A percentile compares a stretch with the other conserved stretches of the same genome.
Evolutionary conservation across 2,329 filamentous ascomycete species (phyloP).

Genomic region (Amylocarpus encephaloides): DNA sequence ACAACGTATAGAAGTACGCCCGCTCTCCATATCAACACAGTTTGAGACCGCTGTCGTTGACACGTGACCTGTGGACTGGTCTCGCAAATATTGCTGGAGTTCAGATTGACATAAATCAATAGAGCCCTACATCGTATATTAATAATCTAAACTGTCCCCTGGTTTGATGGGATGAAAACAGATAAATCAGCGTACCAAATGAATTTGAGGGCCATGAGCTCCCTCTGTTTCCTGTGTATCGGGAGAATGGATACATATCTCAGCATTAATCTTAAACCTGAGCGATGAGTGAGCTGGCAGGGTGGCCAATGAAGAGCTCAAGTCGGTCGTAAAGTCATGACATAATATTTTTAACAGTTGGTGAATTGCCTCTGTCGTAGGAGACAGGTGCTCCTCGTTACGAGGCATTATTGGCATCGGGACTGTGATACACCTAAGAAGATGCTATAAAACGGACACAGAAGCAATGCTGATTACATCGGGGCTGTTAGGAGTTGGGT

Average conservation of each 20-base stretch:
- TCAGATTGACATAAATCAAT: neutral
- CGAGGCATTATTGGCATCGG: too few species aligned
- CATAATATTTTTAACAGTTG: neutral
- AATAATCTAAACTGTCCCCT: neutral
- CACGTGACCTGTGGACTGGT: neutral
- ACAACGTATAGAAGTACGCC: too few species aligned
- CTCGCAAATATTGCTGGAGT: neutral
- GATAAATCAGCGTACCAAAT: neutral
- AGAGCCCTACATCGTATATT: neutral
- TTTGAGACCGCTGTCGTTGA: neutral
- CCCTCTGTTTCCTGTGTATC: neutral
- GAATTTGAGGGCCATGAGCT: neutral
- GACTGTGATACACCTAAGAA: too few species aligned
- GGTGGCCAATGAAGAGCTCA: constrained; percentile 1
- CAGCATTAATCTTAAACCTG: neutral
- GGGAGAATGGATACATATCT: neutral
- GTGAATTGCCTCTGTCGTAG: neutral
- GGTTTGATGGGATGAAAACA: too few species aligned
- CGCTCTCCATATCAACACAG: neutral
- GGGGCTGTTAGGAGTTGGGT: too few species aligned
- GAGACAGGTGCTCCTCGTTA: too few species aligned
- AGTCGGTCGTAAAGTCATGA: neutral
- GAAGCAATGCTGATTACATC: too few species aligned
- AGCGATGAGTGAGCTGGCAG: neutral
- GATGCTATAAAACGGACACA: too few species aligned